phyloP scores from a whole-genome alignment of 176 grass and related monocot genomes.

The Panicum miliaceum region DNA sequence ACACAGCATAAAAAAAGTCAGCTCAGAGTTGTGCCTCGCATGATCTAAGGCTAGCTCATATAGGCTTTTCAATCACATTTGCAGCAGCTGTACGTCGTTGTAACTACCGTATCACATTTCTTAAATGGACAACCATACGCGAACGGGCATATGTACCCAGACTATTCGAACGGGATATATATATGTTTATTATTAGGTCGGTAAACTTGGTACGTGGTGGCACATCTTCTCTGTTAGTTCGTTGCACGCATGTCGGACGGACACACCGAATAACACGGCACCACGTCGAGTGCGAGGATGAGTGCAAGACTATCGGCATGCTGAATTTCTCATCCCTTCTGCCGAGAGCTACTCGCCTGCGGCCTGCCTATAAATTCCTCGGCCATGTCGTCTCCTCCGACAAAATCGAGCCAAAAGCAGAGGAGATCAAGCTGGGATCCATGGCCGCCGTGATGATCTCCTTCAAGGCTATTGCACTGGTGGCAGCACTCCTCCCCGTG shows the following conservation, averaged over 20 bases:
- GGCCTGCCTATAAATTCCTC: slow-evolving; percentile 37
- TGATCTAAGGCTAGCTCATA: background rate
- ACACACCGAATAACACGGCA: background rate
- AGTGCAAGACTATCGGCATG: background rate
- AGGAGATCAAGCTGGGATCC: slow-evolving; percentile 1
- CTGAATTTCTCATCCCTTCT: background rate
- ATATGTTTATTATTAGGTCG: background rate
- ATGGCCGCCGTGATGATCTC: background rate
- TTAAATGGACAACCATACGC: background rate
- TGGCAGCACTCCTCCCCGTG: background rate
- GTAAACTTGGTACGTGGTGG: slow-evolving; percentile 22
- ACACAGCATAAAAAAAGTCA: background rate
- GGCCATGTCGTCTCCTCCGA: slow-evolving; percentile 17
- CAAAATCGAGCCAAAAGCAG: background rate
- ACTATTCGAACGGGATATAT: background rate
- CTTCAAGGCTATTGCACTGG: slow-evolving; percentile 12
- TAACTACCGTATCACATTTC: background rate
- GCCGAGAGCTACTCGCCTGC: background rate
- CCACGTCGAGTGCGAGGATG: slow-evolving; percentile 37
- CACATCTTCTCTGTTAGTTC: background rate
- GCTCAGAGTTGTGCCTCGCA: background rate
- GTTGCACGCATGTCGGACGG: background rate
- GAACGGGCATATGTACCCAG: background rate
- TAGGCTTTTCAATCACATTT: background rate
- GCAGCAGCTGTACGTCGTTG: background rate